Evolutionary conservation across 495 filamentous ascomycete genomes (phyloP).

Genomic region (Xylaria palmicola): DNA sequence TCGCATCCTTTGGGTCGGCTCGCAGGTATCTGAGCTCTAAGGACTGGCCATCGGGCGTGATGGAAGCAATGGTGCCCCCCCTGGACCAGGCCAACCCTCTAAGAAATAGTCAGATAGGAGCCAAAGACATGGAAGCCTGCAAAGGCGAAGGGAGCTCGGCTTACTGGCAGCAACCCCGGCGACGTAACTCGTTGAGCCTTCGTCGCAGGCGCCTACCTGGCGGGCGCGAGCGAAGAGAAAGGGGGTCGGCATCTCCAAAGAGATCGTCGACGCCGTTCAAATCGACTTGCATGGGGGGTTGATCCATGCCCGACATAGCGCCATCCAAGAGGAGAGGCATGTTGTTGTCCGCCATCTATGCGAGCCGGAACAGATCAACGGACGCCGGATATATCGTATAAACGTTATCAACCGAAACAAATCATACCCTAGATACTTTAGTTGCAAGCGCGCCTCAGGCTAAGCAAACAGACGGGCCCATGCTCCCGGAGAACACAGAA

Average conservation of each 20-base stretch:
- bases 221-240: conserved; percentile 52
- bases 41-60: conserved; percentile 65
- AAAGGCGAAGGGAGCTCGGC: conserved; percentile 32
- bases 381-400: too few relatives aligned
- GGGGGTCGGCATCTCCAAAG: conserved; percentile 66
- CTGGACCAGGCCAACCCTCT: conserved; percentile 90
- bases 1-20: conserved; percentile 66
- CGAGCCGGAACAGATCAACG: not conserved
- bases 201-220: conserved; percentile 66
- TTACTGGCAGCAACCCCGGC: conserved; percentile 81
- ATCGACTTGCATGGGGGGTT: conserved; percentile 61
- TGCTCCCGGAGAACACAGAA: not conserved
- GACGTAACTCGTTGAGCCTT: conserved; percentile 75
- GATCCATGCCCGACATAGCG: conserved; percentile 24
- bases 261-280: conserved; percentile 72
- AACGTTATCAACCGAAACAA: too few relatives aligned
- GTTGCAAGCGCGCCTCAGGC: not conserved
- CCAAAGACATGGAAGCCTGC: not conserved
- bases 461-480: not conserved
- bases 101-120: conserved; percentile 19
- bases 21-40: conserved; percentile 71
- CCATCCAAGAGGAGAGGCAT: conserved; percentile 40
- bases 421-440: too few relatives aligned
- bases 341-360: conserved; percentile 30
- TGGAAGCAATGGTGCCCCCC: conserved; percentile 80